Percentiles rank a stretch among this genome's conserved stretches.
Evolutionary conservation across 176 grass and related monocot genomes (phyloP).

Genomic region (Zoysia pacifica): DNA sequence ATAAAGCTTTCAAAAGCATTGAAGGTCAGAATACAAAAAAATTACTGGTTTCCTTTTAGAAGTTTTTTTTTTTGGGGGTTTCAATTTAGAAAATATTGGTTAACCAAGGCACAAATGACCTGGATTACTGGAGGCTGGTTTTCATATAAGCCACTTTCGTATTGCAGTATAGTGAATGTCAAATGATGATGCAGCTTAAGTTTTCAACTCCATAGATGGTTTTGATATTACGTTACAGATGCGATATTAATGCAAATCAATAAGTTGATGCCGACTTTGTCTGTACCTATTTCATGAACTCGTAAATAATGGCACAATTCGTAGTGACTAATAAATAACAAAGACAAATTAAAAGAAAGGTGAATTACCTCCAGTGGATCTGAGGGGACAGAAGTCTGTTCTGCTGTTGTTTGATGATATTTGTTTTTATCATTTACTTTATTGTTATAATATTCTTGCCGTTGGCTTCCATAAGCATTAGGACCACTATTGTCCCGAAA

Average conservation of each 20-base stretch:
- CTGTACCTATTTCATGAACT: constrained; percentile 10
- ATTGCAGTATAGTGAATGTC: constrained; percentile 15
- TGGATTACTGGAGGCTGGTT: neutral
- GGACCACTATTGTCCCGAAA: constrained; percentile 67
- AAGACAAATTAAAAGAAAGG: constrained; percentile 18
- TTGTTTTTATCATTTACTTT: constrained; percentile 46
- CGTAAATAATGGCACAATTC: neutral
- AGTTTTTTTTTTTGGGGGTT: neutral
- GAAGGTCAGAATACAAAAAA: constrained; percentile 7
- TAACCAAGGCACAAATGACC: neutral
- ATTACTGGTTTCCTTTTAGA: too few species aligned
- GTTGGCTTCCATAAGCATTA: constrained; percentile 58
- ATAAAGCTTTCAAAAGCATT: constrained; percentile 17
- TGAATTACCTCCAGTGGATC: constrained; percentile 71
- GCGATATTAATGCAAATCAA: constrained; percentile 6
- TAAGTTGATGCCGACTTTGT: neutral
- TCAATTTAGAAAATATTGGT: neutral
- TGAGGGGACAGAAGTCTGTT: constrained; percentile 45
- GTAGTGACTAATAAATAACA: neutral
- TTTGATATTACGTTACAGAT: constrained; percentile 5
- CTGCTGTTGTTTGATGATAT: constrained; percentile 49
- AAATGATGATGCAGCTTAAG: constrained; percentile 17
- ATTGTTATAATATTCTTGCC: constrained; percentile 49
- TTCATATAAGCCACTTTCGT: neutral
- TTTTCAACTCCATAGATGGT: constrained; percentile 2